A percentile compares a stretch with the other conserved stretches of the same genome.
These are phyloP conservation scores for Pilatotrama ljubarskyi DNA, from an alignment of 768 basidiomycete species.

Conservation along the genomic window DNA sequence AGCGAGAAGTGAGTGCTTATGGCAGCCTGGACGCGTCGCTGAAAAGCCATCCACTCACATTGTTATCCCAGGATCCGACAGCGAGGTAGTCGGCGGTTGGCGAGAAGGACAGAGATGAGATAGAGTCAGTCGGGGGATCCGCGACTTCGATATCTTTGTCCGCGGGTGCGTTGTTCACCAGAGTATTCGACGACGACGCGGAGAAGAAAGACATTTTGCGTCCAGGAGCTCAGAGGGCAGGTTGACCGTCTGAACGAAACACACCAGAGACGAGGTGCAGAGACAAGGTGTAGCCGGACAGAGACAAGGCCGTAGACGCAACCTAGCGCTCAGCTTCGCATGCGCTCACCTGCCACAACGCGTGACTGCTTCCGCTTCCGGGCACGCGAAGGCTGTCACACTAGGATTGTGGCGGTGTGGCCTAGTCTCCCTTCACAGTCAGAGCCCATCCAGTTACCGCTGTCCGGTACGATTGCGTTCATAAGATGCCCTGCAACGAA, in stretches of 20 bases:
- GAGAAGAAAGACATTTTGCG: constrained; percentile 47
- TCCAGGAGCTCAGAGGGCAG: neutral
- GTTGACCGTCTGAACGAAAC: neutral
- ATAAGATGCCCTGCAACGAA: too few relatives aligned
- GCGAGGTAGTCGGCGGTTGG: constrained; percentile 86
- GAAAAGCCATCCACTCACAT: constrained; percentile 49
- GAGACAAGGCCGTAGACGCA: neutral
- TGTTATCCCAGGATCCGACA: constrained; percentile 93
- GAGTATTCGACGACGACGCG: constrained; percentile 35
- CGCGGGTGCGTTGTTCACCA: constrained; percentile 36
- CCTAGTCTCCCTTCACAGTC: too few relatives aligned
- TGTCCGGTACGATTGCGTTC: too few relatives aligned
- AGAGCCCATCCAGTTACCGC: too few relatives aligned
- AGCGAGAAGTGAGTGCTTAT: neutral
- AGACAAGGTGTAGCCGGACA: neutral
- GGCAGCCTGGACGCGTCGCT: neutral
- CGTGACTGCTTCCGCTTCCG: constrained; percentile 22
- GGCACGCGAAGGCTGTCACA: constrained; percentile 20
- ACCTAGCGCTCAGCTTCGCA: neutral
- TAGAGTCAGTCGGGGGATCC: constrained; percentile 83
- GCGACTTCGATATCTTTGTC: constrained; percentile 82
- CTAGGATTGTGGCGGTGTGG: neutral
- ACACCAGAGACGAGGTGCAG: neutral
- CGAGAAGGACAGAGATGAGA: constrained; percentile 84
- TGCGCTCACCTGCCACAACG: constrained; percentile 4